phyloP scores from a whole-genome alignment of 2,329 filamentous ascomycete genomes.

The Pleurostoma richardsiae region DNA sequence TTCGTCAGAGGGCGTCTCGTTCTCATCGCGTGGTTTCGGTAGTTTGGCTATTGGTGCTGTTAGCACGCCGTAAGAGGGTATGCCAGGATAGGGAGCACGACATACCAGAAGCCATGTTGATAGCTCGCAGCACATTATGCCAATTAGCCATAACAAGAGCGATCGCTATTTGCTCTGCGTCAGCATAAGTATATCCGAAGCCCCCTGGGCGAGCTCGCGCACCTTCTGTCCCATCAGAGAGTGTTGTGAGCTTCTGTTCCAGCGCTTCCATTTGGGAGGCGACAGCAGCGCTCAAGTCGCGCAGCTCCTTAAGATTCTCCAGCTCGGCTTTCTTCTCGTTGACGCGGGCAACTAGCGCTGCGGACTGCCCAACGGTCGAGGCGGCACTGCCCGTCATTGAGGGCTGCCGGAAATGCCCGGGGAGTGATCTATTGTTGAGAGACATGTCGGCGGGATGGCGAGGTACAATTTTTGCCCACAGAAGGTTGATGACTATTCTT shows the following conservation, averaged over 20 bases:
- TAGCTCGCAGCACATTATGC: constrained; percentile 80
- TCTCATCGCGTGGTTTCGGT: constrained; percentile 47
- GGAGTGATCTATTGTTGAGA: constrained; percentile 45
- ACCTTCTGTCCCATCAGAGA: constrained; percentile 82
- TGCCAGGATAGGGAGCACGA: constrained; percentile 8
- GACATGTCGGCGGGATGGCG: constrained; percentile 38
- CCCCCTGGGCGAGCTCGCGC: constrained; percentile 8
- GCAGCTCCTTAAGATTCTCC: constrained; percentile 70
- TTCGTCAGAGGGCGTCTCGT: constrained; percentile 13
- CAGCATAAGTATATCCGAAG: background rate
- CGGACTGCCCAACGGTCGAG: constrained; percentile 55
- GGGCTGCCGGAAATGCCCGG: constrained; percentile 63
- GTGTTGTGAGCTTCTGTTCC: constrained; percentile 70
- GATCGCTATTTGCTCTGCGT: constrained; percentile 52
- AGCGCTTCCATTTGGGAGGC: constrained; percentile 79
- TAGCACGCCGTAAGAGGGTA: constrained; percentile 2
- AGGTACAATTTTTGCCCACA: background rate
- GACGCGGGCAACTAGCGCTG: constrained; percentile 68
- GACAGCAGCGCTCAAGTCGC: constrained; percentile 72
- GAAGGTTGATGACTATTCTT: too few relatives aligned
- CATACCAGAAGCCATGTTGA: constrained; percentile 81
- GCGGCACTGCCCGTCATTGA: constrained; percentile 41
- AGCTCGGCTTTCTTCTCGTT: constrained; percentile 83
- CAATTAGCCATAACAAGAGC: constrained; percentile 82
- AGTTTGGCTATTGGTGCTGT: constrained; percentile 54